phyloP scores from a whole-genome alignment of 768 basidiomycete genomes.

The Tremella mesenterica region DNA sequence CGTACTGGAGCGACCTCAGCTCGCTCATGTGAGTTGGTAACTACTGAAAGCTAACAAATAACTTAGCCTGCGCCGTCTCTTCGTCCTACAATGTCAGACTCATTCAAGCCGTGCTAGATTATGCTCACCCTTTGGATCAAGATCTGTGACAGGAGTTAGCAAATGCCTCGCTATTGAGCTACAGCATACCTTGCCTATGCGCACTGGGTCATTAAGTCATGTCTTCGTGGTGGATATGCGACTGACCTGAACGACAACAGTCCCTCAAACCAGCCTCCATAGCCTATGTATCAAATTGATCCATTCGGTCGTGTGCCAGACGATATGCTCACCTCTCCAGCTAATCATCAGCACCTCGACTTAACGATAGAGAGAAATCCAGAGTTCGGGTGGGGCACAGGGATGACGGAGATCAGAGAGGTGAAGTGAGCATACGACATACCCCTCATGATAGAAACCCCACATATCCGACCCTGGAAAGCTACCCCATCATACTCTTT shows the following conservation, averaged over 20 bases:
- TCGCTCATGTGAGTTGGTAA: conserved; percentile 47
- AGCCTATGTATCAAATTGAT: conserved; percentile 52
- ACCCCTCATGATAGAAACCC: conserved; percentile 87
- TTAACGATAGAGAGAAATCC: not conserved
- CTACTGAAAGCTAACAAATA: conserved; percentile 59
- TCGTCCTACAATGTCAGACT: conserved; percentile 59
- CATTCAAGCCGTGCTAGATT: conserved; percentile 1
- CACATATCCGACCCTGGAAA: conserved; percentile 93
- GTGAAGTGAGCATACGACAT: conserved; percentile 51
- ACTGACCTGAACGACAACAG: conserved; percentile 61
- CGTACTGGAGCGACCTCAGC: conserved; percentile 32
- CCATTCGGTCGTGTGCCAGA: not conserved
- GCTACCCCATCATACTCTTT: conserved; percentile 79
- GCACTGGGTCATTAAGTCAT: conserved; percentile 41
- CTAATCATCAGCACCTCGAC: conserved; percentile 7
- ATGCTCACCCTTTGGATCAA: conserved; percentile 86
- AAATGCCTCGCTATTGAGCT: not conserved
- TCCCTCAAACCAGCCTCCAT: conserved; percentile 97
- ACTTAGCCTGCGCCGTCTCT: conserved; percentile 81
- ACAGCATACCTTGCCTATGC: conserved; percentile 67
- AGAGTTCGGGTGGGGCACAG: not conserved
- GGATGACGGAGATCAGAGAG: not conserved
- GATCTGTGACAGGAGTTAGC: conserved; percentile 49
- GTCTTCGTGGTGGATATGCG: too few relatives aligned
- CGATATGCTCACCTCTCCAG: conserved; percentile 33